These are phyloP conservation scores for Penicillium mononematosum DNA, from an alignment of 495 filamentous ascomycete species.

Conservation along the genomic window DNA sequence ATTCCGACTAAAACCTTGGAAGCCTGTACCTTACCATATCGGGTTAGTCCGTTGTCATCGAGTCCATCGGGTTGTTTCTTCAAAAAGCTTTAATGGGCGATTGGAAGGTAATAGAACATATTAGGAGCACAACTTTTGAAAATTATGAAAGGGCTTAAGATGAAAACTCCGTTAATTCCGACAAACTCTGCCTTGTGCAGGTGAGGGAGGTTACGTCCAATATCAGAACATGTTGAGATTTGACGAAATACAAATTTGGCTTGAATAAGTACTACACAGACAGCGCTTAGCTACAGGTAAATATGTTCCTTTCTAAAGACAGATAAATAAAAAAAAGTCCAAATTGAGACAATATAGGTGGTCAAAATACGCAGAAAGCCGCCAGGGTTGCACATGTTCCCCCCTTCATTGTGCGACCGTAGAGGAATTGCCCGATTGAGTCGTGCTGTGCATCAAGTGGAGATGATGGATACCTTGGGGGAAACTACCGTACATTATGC, in stretches of 20 bases:
- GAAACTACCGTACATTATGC: not conserved
- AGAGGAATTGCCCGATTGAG: not conserved
- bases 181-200: not conserved
- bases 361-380: not conserved
- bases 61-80: not conserved
- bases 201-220: not conserved
- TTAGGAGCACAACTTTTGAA: not conserved
- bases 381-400: not conserved
- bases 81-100: not conserved
- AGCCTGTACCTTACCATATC: not conserved
- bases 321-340: rapidly evolving
- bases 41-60: slow-evolving; percentile 13
- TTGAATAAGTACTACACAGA: not conserved
- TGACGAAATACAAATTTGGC: not conserved
- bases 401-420: not conserved
- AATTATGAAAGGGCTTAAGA: not conserved
- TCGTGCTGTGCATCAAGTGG: not conserved
- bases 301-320: not conserved
- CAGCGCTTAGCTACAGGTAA: not conserved
- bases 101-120: not conserved
- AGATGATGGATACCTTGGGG: not conserved
- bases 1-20: not conserved
- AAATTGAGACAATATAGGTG: not conserved
- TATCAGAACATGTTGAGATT: not conserved
- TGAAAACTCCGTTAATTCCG: not conserved